Percentiles rank a stretch among this genome's conserved stretches.
phyloP scores from a whole-genome alignment of 106 monocot species.

The Dendrobium chrysotoxum region DNA sequence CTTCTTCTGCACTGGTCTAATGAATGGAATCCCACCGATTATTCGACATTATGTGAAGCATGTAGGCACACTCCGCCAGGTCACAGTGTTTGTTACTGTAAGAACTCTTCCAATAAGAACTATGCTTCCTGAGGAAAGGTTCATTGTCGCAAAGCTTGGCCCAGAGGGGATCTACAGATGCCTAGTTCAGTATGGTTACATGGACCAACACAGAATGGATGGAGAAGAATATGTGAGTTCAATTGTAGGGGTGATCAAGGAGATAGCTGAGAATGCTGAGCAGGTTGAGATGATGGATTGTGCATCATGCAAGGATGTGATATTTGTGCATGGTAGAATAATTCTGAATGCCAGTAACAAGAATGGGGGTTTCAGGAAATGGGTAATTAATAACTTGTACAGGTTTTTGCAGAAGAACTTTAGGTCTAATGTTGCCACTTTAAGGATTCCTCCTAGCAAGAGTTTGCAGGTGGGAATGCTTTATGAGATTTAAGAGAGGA shows the following conservation, averaged over 20 bases:
- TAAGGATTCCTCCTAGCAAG: slow-evolving; percentile 31
- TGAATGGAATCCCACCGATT: slow-evolving; percentile 51
- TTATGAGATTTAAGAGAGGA: slow-evolving; percentile 31
- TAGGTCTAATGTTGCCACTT: slow-evolving; percentile 26
- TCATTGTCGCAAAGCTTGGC: slow-evolving; percentile 27
- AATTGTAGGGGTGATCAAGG: slow-evolving; percentile 18
- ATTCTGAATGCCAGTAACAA: slow-evolving; percentile 19
- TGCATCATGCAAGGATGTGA: slow-evolving; percentile 8
- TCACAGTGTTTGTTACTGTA: slow-evolving; percentile 42
- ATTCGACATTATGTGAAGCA: slow-evolving; percentile 39
- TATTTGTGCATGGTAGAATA: slow-evolving; percentile 39
- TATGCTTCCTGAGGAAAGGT: slow-evolving; percentile 25
- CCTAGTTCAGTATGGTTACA: slow-evolving; percentile 50
- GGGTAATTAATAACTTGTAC: slow-evolving; percentile 24
- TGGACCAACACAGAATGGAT: slow-evolving; percentile 33
- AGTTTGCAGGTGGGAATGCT: slow-evolving; percentile 42
- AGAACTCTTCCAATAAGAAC: slow-evolving; percentile 28
- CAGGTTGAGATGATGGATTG: slow-evolving; percentile 20
- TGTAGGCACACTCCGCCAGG: slow-evolving; percentile 24
- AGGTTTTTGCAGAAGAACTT: slow-evolving; percentile 64
- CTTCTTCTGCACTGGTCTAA: slow-evolving; percentile 50
- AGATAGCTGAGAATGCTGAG: slow-evolving; percentile 6
- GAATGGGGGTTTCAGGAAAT: slow-evolving; percentile 10
- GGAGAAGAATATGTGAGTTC: slow-evolving; percentile 30
- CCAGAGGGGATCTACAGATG: slow-evolving; percentile 43